Percentiles rank a stretch among this genome's conserved stretches.
These are phyloP conservation scores for Musa schizocarpa DNA, from an alignment of 176 grass and related monocot genomes.

Conservation along the genomic window DNA sequence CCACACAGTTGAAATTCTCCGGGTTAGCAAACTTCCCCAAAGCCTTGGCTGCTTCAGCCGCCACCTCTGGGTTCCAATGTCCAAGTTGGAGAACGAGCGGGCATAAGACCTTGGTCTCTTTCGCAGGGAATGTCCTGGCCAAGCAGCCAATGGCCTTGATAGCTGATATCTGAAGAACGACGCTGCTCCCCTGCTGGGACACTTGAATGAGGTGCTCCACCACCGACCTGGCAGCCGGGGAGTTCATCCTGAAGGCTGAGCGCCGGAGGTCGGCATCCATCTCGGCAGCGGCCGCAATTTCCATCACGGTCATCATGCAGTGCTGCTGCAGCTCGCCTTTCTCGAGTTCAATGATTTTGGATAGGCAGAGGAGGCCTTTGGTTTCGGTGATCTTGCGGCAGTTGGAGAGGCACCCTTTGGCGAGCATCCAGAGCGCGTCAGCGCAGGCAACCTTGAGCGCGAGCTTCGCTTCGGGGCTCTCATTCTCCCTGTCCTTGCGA, in stretches of 20 bases:
- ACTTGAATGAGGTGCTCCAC: conserved; percentile 16
- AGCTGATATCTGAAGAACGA: conserved; percentile 2
- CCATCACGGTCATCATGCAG: conserved; percentile 18
- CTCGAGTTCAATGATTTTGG: conserved; percentile 14
- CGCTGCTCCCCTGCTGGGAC: neutral
- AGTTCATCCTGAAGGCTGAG: conserved; percentile 19
- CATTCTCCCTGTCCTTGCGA: conserved; percentile 17
- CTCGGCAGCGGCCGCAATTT: conserved; percentile 10
- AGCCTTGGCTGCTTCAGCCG: neutral
- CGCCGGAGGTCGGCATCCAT: conserved; percentile 18
- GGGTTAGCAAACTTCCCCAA: conserved; percentile 12
- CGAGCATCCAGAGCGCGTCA: conserved; percentile 23
- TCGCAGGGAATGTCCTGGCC: neutral
- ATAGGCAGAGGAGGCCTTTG: conserved; percentile 16
- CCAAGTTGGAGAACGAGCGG: conserved; percentile 6
- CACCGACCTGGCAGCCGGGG: conserved; percentile 11
- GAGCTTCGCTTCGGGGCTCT: conserved; percentile 21
- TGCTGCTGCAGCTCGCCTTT: conserved; percentile 19
- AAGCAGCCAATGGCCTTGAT: conserved; percentile 8
- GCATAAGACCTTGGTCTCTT: conserved; percentile 3
- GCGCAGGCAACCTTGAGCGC: conserved; percentile 20
- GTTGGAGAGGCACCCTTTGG: conserved; percentile 2
- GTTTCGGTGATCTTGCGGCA: conserved; percentile 23
- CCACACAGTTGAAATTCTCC: conserved; percentile 3
- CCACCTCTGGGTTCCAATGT: conserved; percentile 10